These are phyloP conservation scores for Mycosphaerelloides madeirae DNA, from an alignment of 2,329 filamentous ascomycete genomes.

Conservation along the genomic window DNA sequence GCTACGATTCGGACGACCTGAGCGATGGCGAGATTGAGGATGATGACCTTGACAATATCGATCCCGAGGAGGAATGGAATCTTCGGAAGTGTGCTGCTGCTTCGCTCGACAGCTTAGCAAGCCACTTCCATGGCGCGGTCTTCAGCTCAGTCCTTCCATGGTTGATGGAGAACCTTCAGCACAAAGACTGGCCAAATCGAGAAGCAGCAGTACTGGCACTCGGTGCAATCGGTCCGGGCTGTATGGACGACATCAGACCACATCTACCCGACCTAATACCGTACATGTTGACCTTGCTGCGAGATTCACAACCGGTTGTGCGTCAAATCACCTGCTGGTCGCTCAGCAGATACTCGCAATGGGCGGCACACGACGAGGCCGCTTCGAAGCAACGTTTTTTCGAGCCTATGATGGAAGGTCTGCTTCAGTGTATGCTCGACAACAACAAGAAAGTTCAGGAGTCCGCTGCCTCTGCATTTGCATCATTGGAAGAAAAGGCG, in stretches of 20 bases:
- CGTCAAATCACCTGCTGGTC: slow-evolving; percentile 98
- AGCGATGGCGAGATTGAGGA: slow-evolving; percentile 86
- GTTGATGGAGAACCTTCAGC: slow-evolving; percentile 80
- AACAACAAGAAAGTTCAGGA: slow-evolving; percentile 97
- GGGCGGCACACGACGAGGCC: slow-evolving; percentile 74
- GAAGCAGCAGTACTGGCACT: slow-evolving; percentile 93
- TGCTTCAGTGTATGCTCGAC: slow-evolving; percentile 90
- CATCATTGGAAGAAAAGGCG: slow-evolving; percentile 90
- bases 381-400: slow-evolving; percentile 72
- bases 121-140: slow-evolving; percentile 79
- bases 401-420: slow-evolving; percentile 94
- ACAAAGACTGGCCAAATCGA: slow-evolving; percentile 83
- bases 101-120: slow-evolving; percentile 87
- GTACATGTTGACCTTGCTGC: slow-evolving; percentile 80
- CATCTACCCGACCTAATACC: slow-evolving; percentile 87
- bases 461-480: slow-evolving; percentile 91
- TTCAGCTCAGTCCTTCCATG: slow-evolving; percentile 92
- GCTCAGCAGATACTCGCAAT: slow-evolving; percentile 84
- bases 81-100: slow-evolving; percentile 95
- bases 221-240: slow-evolving; percentile 91
- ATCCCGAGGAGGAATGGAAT: slow-evolving; percentile 91
- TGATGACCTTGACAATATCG: slow-evolving; percentile 63
- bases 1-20: slow-evolving; percentile 58
- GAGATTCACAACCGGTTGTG: slow-evolving; percentile 83
- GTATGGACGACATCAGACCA: slow-evolving; percentile 81